Evolutionary conservation across 805 yeast species (phyloP), one percentile per base, ranked within the genome.

Genomic region (Ogataea nonfermentans): DNA sequence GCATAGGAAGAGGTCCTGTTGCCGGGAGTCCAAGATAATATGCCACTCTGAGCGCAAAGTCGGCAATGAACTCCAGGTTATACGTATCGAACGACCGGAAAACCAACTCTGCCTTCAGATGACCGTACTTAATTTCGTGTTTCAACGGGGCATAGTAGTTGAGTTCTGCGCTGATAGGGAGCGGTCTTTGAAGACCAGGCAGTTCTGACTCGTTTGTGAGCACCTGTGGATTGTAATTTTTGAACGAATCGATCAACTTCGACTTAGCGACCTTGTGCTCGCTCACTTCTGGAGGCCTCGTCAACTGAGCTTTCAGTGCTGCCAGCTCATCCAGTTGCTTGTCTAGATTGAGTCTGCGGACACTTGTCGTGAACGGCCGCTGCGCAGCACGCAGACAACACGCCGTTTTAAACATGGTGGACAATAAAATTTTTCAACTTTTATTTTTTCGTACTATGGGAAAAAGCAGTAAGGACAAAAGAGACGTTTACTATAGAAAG

Each of bases 381-480:
- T 32, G 35, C 29, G 36, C 19, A 23, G 28, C 15, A 19, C 41
- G 36, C 26, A 31, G 15, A 32, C 37, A 24, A n/a, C 37, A 16
- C 20, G 31, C 40, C 30, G 32, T 15, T 12, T 19, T 29, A 22
- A 37, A 36, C 45, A 41, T 30, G 24, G 26, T 32, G 30, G 31
- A 28, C n/a, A 31, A 30, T 32, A 33, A 34, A 37, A 37, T 16
- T 33, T 29, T 31, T 36, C 43, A 41, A 24, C 35, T 34, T 35
- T 29, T 19, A 30, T 35, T 35, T 34, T 34, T 28, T 35, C 22
- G 11, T 24, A 40, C 6, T 22, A 90, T 91, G 97, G 98, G 98
- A 30, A 90, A 90, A 61, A 80, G 90, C 52, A 85, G 95, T 65
- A 91, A 91, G 57, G 97, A 91, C 60, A 91, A 91, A 63, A 73